A percentile compares a stretch with the other conserved stretches of the same genome.
phyloP scores from a whole-genome alignment of 768 basidiomycete species.

The Hemileccinum rubropunctum region DNA sequence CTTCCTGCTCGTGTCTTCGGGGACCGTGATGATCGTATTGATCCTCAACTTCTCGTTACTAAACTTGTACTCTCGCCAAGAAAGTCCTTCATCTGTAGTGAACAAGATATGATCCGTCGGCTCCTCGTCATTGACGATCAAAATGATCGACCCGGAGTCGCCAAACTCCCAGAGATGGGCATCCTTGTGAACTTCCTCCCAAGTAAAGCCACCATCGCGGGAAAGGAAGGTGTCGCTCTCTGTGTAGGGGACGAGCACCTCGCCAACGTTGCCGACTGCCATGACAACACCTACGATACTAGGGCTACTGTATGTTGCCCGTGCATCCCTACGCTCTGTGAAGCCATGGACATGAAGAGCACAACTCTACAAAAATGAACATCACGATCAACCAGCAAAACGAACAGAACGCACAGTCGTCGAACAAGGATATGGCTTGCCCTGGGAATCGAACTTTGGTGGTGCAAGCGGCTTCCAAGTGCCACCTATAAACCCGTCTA shows the following conservation, averaged over 20 bases:
- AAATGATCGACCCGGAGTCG: slow-evolving; percentile 90
- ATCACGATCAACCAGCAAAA: background rate
- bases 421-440: slow-evolving; percentile 66
- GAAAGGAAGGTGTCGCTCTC: slow-evolving; percentile 96
- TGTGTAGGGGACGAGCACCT: slow-evolving; percentile 70
- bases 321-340: slow-evolving; percentile 86
- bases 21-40: slow-evolving; percentile 78
- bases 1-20: slow-evolving; percentile 83
- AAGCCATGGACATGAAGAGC: slow-evolving; percentile 92
- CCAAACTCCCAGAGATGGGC: slow-evolving; percentile 98
- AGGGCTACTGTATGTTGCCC: slow-evolving; percentile 92
- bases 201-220: slow-evolving; percentile 94
- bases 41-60: slow-evolving; percentile 69
- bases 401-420: slow-evolving; percentile 47
- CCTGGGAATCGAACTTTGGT: slow-evolving; percentile 72
- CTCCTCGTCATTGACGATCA: slow-evolving; percentile 95
- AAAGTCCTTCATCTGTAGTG: slow-evolving; percentile 84
- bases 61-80: slow-evolving; percentile 89
- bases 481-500: slow-evolving; percentile 49
- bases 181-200: slow-evolving; percentile 98
- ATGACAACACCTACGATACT: slow-evolving; percentile 90
- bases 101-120: slow-evolving; percentile 87
- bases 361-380: slow-evolving; percentile 55
- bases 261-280: slow-evolving; percentile 96
- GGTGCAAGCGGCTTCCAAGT: slow-evolving; percentile 84